Percentiles rank a stretch among this genome's conserved stretches.
Conservation (phyloP, 805 yeast species). For the Allodekkera sacchari region DNA sequence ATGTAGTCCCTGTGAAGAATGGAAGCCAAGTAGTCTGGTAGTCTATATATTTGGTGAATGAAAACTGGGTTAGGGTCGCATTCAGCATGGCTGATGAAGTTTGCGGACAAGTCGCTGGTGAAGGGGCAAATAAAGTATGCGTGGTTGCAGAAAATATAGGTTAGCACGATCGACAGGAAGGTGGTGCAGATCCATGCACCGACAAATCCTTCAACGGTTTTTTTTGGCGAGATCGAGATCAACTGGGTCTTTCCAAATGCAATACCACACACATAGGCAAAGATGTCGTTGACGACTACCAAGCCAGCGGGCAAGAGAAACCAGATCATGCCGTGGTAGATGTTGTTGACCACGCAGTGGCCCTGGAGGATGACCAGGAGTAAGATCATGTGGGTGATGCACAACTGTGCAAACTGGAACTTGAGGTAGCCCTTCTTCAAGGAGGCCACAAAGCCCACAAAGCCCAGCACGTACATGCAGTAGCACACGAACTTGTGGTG, state of each 20-base stretch:
- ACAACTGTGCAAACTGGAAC: conserved; percentile 90
- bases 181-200: conserved; percentile 98
- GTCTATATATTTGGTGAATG: conserved; percentile 63
- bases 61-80: conserved; percentile 92
- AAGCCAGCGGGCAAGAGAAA: conserved; percentile 84
- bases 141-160: conserved; percentile 55
- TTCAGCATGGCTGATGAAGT: conserved; percentile 49
- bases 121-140: conserved; percentile 87
- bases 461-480: conserved; percentile 76
- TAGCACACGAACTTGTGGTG: conserved; percentile 84
- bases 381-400: conserved; percentile 90
- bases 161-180: conserved; percentile 56
- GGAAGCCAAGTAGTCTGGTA: conserved; percentile 62
- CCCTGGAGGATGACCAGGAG: conserved; percentile 88
- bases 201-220: conserved; percentile 93
- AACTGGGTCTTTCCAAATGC: conserved; percentile 91
- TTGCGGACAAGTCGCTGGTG: conserved; percentile 24
- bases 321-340: conserved; percentile 90
- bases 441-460: conserved; percentile 83
- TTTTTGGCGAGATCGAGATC: conserved; percentile 91
- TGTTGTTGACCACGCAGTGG: conserved; percentile 83
- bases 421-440: conserved; percentile 81
- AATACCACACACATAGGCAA: conserved; percentile 95
- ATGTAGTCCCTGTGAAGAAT: conserved; percentile 34
- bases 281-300: conserved; percentile 90